Base-by-base conservation (phyloP, 805 yeast genomes). In the Yarrowia alimentaria region DNA sequence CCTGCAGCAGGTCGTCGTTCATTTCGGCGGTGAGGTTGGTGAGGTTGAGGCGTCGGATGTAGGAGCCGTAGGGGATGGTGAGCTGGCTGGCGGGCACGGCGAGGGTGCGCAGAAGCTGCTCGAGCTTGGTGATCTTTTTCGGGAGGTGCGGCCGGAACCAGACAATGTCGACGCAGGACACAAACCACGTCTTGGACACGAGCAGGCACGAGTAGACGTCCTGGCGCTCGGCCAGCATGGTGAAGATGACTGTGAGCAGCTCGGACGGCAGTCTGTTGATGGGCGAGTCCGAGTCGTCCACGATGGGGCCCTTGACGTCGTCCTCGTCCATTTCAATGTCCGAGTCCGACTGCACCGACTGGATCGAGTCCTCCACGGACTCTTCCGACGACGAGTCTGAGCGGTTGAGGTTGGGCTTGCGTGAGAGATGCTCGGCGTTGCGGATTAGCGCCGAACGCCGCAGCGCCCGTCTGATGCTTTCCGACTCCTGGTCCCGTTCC, bases 61-160 rank as follows among this genome's bases (percentile, higher is more conserved):
- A 68, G 20, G 62, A 61, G 55, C 67, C 62, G 8, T 56, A 54
- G 81, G 73, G 67, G 80, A 85, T 64, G 81, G 79, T 80, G 85
- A 83, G 57, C 72, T 74, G 1, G 86, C 80, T 30, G 66, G 60
- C 4, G 55, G 62, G 50, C 71, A 65, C 56, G 34, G 69, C 69
- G 75, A 83, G 75, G 33, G 87, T 78, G 34, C 71, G 68, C 18
- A 53, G 40, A 40, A 76, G 69, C 43, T 89, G 75, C 55, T 77
- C 76, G 34, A 66, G 66, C 56, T 79, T 76, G 3, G 80, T 71
- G 2, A 63, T 54, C 37, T 71, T 73, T 54, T 73, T 71, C 55
- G 75, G 77, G 65, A 86, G 73, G 33, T 77, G 78, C 3, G 97
- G 96, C 54, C 98, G 77, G 62, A 86, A 85, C 94, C 96, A 90